Conservation (phyloP, 1,284 basidiomycete species). For the Marasmius tenuissimus region DNA sequence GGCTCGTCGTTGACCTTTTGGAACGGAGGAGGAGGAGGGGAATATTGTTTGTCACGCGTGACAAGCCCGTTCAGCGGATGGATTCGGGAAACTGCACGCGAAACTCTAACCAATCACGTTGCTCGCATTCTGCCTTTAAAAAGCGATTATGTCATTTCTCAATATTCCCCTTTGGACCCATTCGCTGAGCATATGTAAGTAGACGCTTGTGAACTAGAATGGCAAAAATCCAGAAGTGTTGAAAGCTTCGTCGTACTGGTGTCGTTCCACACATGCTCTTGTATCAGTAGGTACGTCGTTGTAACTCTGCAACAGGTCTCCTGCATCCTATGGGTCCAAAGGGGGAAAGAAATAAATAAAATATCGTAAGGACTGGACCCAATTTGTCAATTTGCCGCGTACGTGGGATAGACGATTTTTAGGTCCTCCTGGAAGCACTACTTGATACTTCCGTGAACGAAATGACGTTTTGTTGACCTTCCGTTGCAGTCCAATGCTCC, state of each 20-base stretch:
- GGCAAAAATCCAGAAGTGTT: background rate
- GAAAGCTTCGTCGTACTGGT: too few species aligned
- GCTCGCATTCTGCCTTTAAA: background rate
- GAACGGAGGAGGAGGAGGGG: constrained; percentile 34
- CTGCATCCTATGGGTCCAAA: too few species aligned
- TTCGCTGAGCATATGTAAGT: background rate
- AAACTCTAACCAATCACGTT: constrained; percentile 5
- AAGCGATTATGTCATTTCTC: background rate
- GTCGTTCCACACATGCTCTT: too few species aligned
- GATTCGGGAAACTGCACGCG: constrained; percentile 3
- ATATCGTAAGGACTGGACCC: background rate
- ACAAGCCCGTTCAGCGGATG: background rate
- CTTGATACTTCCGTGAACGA: too few species aligned
- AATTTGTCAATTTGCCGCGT: background rate
- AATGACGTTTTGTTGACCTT: too few species aligned
- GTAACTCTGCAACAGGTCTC: background rate
- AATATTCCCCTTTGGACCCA: background rate
- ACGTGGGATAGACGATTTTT: background rate
- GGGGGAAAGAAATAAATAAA: too few species aligned
- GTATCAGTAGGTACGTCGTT: too few species aligned
- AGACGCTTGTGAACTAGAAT: background rate
- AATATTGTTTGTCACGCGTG: background rate
- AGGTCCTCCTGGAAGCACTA: too few species aligned
- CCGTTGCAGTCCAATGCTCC: too few species aligned
- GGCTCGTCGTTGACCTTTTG: constrained; percentile 23